phyloP scores from a whole-genome alignment of 768 basidiomycete species.

The Baorangia bicolor region DNA sequence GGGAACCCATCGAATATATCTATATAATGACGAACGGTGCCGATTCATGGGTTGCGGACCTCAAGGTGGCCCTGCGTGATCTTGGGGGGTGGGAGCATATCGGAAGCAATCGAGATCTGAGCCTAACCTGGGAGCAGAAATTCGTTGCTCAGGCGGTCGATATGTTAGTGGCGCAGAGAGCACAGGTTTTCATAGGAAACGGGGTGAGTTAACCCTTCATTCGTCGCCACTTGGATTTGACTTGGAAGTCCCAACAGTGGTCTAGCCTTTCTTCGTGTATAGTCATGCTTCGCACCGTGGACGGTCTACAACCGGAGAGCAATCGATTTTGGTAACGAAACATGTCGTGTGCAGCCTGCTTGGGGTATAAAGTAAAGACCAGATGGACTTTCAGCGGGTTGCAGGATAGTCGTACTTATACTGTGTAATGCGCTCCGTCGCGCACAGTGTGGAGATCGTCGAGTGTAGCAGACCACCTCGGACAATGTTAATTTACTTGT shows the following conservation, averaged over 20 bases:
- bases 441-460: too few species aligned
- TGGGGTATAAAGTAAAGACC: too few species aligned
- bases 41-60: conserved; percentile 38
- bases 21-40: conserved; percentile 51
- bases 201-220: conserved; percentile 37
- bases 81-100: conserved; percentile 38
- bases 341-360: background rate
- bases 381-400: background rate
- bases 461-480: background rate
- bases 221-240: background rate
- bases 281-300: conserved; percentile 37
- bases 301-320: conserved; percentile 25
- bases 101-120: conserved; percentile 41
- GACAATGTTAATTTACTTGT: background rate
- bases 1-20: conserved; percentile 32
- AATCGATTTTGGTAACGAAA: conserved; percentile 36
- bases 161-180: conserved; percentile 46
- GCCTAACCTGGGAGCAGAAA: conserved; percentile 40
- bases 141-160: conserved; percentile 48
- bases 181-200: conserved; percentile 51
- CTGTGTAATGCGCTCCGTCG: background rate
- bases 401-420: background rate
- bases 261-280: conserved; percentile 42
- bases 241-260: conserved; percentile 28
- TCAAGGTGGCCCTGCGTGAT: conserved; percentile 35